Evolutionary conservation across 2,329 filamentous ascomycete species (phyloP).

Genomic region (Trichoderma lentiforme): DNA sequence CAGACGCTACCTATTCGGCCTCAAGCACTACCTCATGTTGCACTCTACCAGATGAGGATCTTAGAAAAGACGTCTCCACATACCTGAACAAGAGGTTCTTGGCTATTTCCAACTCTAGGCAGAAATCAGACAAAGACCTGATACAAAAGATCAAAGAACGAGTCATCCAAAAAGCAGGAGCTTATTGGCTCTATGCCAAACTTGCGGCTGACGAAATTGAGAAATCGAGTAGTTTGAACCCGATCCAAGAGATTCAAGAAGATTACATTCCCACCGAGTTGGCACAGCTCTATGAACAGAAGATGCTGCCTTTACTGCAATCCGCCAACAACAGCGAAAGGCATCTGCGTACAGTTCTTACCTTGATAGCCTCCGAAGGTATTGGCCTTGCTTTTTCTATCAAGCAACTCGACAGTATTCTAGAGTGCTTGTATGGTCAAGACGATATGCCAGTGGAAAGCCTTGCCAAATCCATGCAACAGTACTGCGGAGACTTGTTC

Average conservation of each 20-base stretch:
- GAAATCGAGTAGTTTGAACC: not conserved
- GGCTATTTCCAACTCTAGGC: not conserved
- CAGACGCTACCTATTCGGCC: not conserved
- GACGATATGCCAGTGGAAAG: not conserved
- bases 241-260: not conserved
- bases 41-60: not conserved
- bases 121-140: not conserved
- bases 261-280: constrained; percentile 19
- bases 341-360: constrained; percentile 8
- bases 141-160: not conserved
- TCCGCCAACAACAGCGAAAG: constrained; percentile 19
- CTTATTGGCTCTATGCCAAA: constrained; percentile 22
- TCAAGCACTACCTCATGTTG: constrained; percentile 9
- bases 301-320: constrained; percentile 23
- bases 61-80: constrained; percentile 4
- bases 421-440: constrained; percentile 12
- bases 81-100: constrained; percentile 12
- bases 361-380: constrained; percentile 14
- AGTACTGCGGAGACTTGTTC: constrained; percentile 15
- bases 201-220: constrained; percentile 19
- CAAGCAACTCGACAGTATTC: constrained; percentile 7
- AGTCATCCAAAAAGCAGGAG: constrained; percentile 16
- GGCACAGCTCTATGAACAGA: constrained; percentile 18
- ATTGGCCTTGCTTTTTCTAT: not conserved
- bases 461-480: constrained; percentile 3